Evolutionary conservation across 495 filamentous ascomycete species (phyloP).

Genomic region (Filosporella fistucella): DNA sequence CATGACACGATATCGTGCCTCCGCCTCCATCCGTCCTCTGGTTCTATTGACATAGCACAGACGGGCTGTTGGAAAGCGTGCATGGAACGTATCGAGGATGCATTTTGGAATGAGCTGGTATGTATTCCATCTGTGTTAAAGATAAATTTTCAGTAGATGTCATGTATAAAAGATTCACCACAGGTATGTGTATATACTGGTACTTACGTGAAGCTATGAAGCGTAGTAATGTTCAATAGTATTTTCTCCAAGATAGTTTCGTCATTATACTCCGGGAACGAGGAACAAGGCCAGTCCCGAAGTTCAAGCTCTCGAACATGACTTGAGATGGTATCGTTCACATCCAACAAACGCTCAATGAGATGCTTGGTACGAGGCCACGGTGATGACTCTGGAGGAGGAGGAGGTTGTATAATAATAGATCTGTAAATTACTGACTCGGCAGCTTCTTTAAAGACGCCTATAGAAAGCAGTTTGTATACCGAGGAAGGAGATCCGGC

Average conservation of each 20-base stretch:
- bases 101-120: not conserved
- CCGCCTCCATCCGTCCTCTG: not conserved
- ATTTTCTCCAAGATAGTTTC: not conserved
- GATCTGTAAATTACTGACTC: not conserved
- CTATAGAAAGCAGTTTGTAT: not conserved
- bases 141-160: not conserved
- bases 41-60: not conserved
- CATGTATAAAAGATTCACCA: not conserved
- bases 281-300: not conserved
- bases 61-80: not conserved
- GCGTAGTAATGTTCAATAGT: not conserved
- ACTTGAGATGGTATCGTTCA: not conserved
- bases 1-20: not conserved
- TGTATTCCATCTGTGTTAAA: not conserved
- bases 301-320: not conserved
- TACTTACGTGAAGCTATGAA: not conserved
- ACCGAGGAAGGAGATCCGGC: not conserved
- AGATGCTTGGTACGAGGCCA: not conserved
- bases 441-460: not conserved
- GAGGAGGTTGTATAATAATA: not conserved
- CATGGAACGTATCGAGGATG: not conserved
- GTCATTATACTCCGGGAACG: not conserved
- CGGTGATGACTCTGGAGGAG: not conserved
- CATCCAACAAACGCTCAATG: not conserved
- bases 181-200: not conserved